Base-by-base conservation (phyloP, 2,329 filamentous ascomycete species). In the Hyphodiscus sp. region DNA sequence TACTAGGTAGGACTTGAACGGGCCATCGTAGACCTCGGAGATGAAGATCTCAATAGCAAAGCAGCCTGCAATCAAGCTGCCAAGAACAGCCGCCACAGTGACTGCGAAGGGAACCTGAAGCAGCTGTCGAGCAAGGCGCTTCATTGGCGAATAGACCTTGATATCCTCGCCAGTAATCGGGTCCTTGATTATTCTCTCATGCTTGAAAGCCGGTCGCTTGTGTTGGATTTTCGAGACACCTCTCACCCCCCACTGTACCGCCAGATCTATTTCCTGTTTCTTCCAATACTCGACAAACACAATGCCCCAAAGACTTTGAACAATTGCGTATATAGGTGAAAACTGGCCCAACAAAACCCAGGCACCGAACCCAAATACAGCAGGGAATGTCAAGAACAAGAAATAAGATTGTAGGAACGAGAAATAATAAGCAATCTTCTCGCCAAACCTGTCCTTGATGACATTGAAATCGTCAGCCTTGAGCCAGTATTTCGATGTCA, bases 221-320 rank as follows among this genome's bases (percentile, higher is more conserved):
- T 82, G 82, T 65, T 96, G 89, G 50, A 96, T 89, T 48, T 76
- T 80, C 3, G 88, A 91, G 1, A 95, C 91, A 7, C 88, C 87
- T 49, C 87, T 84, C 2, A 96, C 91, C 15, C 88, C 87, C 92
- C 92, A 97, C 62, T 89, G 82, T 16, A 96, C 82, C 9, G 86
- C 85, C 8, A 97, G 76, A 66, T 97, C 91, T 1, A 85, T 76
- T 70, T 97, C 90, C 69, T 95, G 89, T 64, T 92, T 87, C 73
- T 95, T 96, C 92, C 92, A 97, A 70, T 88, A 96, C 68, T 97
- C 92, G 53, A 95, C 87, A 67, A 96, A 96, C 47, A 92, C 74
- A 2, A 94, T 84, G 53, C 86, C 86, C 89, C 91, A 96, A n/a
- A 96, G 73, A 33, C 84, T 86, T 66, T 86, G 91, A 45, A 86